Evolutionary conservation across 495 filamentous ascomycete genomes (phyloP).

Genomic region (Melanomma pulvis-pyrius): DNA sequence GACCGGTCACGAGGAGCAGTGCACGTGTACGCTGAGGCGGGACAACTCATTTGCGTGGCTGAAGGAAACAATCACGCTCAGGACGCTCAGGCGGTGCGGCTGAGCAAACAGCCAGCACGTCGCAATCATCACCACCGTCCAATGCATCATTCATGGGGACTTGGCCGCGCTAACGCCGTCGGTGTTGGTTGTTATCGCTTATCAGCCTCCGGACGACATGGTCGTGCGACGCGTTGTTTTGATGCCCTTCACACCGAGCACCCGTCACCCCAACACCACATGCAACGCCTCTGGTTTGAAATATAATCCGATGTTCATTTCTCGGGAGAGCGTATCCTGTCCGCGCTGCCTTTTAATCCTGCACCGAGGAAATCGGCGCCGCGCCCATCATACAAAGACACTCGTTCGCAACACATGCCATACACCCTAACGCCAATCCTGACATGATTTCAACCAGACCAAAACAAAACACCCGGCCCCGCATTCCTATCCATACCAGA

Average conservation of each 20-base stretch:
- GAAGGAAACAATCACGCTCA: too few relatives aligned
- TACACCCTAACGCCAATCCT: slow-evolving; percentile 5
- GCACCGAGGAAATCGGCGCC: background rate
- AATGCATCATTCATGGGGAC: background rate
- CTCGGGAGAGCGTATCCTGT: slow-evolving; percentile 14
- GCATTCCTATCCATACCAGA: slow-evolving; percentile 6
- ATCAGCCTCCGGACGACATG: background rate
- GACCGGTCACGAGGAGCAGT: background rate
- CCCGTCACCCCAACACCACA: background rate
- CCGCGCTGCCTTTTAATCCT: slow-evolving; percentile 12
- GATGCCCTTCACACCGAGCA: background rate
- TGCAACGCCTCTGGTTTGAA: slow-evolving; percentile 4
- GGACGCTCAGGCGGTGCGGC: background rate
- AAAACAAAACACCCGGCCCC: background rate
- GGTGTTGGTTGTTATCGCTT: background rate
- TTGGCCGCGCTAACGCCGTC: background rate
- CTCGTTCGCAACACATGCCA: background rate
- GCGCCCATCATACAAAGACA: slow-evolving; percentile 1
- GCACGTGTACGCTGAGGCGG: background rate
- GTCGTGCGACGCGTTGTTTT: slow-evolving; percentile 13
- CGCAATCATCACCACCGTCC: background rate
- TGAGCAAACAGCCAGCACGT: background rate
- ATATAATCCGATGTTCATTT: slow-evolving; percentile 7
- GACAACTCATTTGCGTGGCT: background rate
- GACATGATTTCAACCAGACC: background rate